Evolutionary conservation across 305 asterid species (phyloP).

Genomic region (Nicotiana rustica): DNA sequence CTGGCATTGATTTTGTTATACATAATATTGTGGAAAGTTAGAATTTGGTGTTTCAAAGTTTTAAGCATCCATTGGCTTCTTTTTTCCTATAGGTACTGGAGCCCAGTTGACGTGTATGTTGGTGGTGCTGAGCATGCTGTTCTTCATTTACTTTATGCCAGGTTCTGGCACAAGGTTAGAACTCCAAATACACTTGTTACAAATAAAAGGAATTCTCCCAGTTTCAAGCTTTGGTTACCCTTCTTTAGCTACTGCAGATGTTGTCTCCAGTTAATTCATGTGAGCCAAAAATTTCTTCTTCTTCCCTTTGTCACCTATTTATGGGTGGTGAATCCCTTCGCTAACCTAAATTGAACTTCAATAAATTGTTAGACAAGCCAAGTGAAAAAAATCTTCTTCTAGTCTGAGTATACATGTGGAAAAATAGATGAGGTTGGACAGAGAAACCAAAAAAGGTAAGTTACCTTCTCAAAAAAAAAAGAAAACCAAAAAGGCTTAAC

Average conservation of each 20-base stretch:
- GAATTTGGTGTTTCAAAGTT: constrained; percentile 7
- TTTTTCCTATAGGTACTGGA: constrained; percentile 77
- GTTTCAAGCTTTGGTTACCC: constrained; percentile 27
- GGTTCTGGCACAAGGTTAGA: constrained; percentile 99
- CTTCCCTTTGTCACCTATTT: constrained; percentile 16
- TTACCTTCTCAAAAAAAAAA: too few relatives aligned
- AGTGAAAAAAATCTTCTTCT: background rate
- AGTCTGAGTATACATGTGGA: constrained; percentile 10
- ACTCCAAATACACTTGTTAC: constrained; percentile 27
- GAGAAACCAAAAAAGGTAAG: background rate
- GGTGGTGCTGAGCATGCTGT: constrained; percentile 99
- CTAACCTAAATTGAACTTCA: constrained; percentile 14
- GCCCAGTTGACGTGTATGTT: constrained; percentile 98
- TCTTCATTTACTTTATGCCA: constrained; percentile 97
- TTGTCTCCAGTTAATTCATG: background rate
- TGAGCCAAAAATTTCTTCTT: background rate
- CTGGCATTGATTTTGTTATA: constrained; percentile 23
- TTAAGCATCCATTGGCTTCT: constrained; percentile 32
- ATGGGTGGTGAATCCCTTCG: constrained; percentile 17
- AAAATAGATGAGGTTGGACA: constrained; percentile 24
- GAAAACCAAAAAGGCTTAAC: background rate
- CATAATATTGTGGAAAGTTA: background rate
- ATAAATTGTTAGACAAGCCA: constrained; percentile 24
- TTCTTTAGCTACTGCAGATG: constrained; percentile 14
- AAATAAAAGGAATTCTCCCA: constrained; percentile 20